Conservation (phyloP, 2,329 filamentous ascomycete species). For the Fusarium miscanthi region DNA sequence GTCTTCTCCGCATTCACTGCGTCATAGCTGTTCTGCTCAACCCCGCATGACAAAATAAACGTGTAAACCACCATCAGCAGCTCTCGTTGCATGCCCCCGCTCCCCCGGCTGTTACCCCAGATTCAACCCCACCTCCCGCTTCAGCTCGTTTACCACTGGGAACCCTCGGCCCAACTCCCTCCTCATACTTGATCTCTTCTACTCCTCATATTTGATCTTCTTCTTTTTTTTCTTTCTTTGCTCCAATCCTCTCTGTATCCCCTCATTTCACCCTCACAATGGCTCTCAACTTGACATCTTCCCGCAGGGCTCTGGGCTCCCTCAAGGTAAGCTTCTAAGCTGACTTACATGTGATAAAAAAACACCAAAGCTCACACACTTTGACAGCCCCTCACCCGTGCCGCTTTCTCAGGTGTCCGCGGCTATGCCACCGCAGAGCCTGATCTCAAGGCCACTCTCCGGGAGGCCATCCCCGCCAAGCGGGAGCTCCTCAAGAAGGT, state of each 20-base stretch:
- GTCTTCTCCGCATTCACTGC: slow-evolving; percentile 27
- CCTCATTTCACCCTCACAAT: slow-evolving; percentile 55
- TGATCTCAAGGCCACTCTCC: slow-evolving; percentile 88
- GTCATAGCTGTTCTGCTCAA: not conserved
- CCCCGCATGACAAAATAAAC: slow-evolving; percentile 39
- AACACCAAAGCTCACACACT: not conserved
- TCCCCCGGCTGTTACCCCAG: slow-evolving; percentile 44
- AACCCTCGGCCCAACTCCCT: slow-evolving; percentile 40
- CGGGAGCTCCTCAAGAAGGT: slow-evolving; percentile 93
- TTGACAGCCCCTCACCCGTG: slow-evolving; percentile 48
- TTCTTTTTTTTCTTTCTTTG: not conserved
- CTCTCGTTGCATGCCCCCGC: slow-evolving; percentile 29
- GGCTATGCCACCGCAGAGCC: slow-evolving; percentile 83
- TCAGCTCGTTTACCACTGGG: slow-evolving; percentile 40
- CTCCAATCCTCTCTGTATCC: slow-evolving; percentile 1
- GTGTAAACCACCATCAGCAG: not conserved
- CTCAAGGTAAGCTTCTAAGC: slow-evolving; percentile 65
- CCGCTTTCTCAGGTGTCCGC: slow-evolving; percentile 54
- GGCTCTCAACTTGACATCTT: slow-evolving; percentile 72
- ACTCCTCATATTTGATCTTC: not conserved
- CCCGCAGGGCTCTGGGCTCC: slow-evolving; percentile 71
- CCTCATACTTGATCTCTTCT: slow-evolving; percentile 5
- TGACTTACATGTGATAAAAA: slow-evolving; percentile 13
- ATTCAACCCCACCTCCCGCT: slow-evolving; percentile 34
- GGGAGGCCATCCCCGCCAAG: slow-evolving; percentile 88